phyloP scores from a whole-genome alignment of 2,329 filamentous ascomycete species.

The Paracorniculantispora psalliotae region DNA sequence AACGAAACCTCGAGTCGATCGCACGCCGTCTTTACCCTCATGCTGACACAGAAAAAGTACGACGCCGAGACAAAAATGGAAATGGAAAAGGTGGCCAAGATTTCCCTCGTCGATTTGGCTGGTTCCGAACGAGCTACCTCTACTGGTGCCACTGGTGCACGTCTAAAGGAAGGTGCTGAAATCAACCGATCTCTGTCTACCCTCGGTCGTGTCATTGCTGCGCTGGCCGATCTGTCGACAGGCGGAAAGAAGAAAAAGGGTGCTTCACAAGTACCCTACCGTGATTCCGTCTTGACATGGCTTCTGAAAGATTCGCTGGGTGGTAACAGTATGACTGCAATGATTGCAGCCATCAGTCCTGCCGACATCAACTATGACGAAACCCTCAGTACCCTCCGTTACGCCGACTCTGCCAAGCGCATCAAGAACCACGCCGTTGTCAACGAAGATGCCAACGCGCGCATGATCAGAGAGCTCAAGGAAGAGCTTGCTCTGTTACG shows the following conservation, averaged over 20 bases:
- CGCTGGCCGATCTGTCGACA: conserved; percentile 83
- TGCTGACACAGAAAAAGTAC: conserved; percentile 86
- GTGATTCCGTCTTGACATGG: conserved; percentile 96
- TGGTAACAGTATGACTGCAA: conserved; percentile 98
- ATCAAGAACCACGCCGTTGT: conserved; percentile 99
- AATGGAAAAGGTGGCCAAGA: conserved; percentile 95
- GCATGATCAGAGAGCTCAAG: conserved; percentile 97
- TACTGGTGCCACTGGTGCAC: conserved; percentile 90
- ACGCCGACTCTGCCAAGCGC: conserved; percentile 94
- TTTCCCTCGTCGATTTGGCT: conserved; percentile 94
- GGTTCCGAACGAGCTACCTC: conserved; percentile 97
- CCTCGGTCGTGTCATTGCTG: conserved; percentile 93
- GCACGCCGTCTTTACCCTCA: conserved; percentile 96
- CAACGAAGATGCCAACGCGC: conserved; percentile 97
- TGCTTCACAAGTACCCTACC: conserved; percentile 78
- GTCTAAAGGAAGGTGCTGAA: conserved; percentile 94
- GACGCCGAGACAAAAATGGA: conserved; percentile 94
- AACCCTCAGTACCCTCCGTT: conserved; percentile 89
- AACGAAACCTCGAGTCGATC: conserved; percentile 98
- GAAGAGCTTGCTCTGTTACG: conserved; percentile 84
- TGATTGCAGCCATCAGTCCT: conserved; percentile 98
- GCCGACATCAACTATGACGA: conserved; percentile 99
- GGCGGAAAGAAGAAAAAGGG: conserved; percentile 75
- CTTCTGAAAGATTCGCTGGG: conserved; percentile 93
- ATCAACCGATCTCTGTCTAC: conserved; percentile 97